phyloP scores from a whole-genome alignment of 768 basidiomycete genomes.

The Pholiota microspora region DNA sequence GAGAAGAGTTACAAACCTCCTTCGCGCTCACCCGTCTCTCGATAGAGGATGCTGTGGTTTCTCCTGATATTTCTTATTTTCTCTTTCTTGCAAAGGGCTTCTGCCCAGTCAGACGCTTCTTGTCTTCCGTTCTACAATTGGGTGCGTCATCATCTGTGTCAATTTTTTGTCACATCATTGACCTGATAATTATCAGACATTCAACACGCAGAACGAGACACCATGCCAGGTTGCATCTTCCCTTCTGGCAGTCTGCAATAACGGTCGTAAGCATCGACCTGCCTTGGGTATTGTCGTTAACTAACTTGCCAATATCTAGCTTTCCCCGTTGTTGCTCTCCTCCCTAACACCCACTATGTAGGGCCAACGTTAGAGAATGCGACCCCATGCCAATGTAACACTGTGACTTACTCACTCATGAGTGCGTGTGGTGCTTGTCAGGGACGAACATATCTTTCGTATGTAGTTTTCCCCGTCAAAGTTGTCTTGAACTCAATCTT shows the following conservation, averaged over 20 bases:
- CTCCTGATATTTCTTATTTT: constrained; percentile 22
- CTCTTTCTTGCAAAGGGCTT: constrained; percentile 17
- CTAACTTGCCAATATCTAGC: constrained; percentile 19
- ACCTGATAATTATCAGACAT: constrained; percentile 26
- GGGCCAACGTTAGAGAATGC: constrained; percentile 36
- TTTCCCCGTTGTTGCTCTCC: constrained; percentile 30
- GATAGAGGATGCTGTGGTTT: constrained; percentile 23
- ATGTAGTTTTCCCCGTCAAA: neutral
- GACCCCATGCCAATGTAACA: constrained; percentile 52
- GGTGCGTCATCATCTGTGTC: constrained; percentile 24
- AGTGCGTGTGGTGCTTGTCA: constrained; percentile 62
- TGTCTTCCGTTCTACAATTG: constrained; percentile 41
- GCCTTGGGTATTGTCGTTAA: neutral
- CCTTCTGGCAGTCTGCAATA: constrained; percentile 39
- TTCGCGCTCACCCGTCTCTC: constrained; percentile 13
- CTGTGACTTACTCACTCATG: constrained; percentile 53
- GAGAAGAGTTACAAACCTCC: too few species aligned
- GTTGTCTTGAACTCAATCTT: neutral
- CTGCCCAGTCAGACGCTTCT: constrained; percentile 36
- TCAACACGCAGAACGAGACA: constrained; percentile 45
- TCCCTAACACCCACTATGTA: constrained; percentile 31
- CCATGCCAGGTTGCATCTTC: constrained; percentile 46
- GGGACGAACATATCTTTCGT: constrained; percentile 33
- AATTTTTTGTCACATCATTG: neutral
- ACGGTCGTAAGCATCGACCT: constrained; percentile 32